A percentile compares a stretch with the other conserved stretches of the same genome.
These are phyloP conservation scores for Beauveria scarabaeidicola DNA, from an alignment of 2,329 filamentous ascomycete genomes.

Conservation along the genomic window DNA sequence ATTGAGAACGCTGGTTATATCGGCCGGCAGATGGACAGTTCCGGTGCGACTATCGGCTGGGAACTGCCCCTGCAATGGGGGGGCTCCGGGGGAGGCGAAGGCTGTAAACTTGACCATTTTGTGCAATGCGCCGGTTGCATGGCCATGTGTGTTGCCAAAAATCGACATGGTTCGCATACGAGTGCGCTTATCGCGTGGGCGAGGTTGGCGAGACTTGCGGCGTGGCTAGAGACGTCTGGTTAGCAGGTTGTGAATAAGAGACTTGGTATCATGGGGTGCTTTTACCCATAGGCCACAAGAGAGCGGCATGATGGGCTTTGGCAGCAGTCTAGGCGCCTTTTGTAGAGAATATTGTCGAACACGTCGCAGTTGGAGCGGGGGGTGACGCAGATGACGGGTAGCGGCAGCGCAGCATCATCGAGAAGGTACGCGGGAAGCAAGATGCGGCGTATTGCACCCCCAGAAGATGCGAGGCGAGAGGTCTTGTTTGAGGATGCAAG, in stretches of 20 bases:
- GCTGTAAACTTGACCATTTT: slow-evolving; percentile 27
- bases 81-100: slow-evolving; percentile 21
- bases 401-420: neutral
- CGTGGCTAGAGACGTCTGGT: neutral
- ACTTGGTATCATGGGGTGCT: neutral
- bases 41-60: slow-evolving; percentile 13
- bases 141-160: slow-evolving; percentile 28
- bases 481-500: neutral
- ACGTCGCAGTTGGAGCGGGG: neutral
- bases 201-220: neutral
- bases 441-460: neutral
- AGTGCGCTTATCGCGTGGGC: slow-evolving; percentile 15
- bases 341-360: neutral
- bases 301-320: slow-evolving; percentile 1
- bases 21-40: slow-evolving; percentile 36
- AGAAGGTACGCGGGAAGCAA: neutral
- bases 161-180: slow-evolving; percentile 32
- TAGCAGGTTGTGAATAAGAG: neutral
- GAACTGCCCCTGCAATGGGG: slow-evolving; percentile 20
- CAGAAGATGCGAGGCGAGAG: neutral
- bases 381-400: neutral
- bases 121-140: slow-evolving; percentile 21
- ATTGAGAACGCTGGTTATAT: slow-evolving; percentile 40
- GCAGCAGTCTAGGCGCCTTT: neutral
- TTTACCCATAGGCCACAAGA: slow-evolving; percentile 9